Evolutionary conservation across 495 filamentous ascomycete species (phyloP), one percentile per base, ranked within the genome.

Genomic region (Parmelia sp.): DNA sequence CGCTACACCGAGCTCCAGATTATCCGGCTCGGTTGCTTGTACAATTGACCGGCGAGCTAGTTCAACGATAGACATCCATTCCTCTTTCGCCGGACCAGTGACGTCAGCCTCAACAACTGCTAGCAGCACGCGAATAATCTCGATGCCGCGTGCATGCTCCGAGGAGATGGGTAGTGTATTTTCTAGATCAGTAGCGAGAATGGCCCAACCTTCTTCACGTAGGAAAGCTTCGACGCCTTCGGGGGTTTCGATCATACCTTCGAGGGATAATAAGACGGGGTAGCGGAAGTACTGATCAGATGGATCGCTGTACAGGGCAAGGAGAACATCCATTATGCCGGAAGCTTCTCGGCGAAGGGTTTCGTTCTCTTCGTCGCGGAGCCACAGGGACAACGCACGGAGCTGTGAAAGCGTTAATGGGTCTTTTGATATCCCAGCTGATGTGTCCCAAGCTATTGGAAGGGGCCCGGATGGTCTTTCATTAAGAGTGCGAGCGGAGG

Each of bases 361-460:
- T n/a, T 82, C 77, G 56, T 83, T 83, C 51, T 87, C 85, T 45
- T 88, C 87, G 49, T 88, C 83, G 19, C 81, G 76, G 21, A 88
- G 71, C 83, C 86, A 88, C 33, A 88, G 74, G 2, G 81, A 78
- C 19, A 88, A 64, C 0, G 82, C 72, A 19, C 79, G 73, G 9
- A 85, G 69, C 0, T 80, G 77, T 2, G 83, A 80, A 21, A 76
- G 63, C 1, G 79, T 68, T 10, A 87, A 66, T 2, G 80, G 77
- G 57, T 88, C 80, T 65, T 66, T 57, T 1, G 29, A 51, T 12
- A 60, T 61, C 17, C 40, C 40, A 10, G 9, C 35, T 23, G 56
- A 56, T 25, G 63, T 33, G 3, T 57, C 51, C 47, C 36, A 45
- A 29, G 57, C 39, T 25, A 47, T 42, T 31, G 27, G 25, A 58